phyloP scores from a whole-genome alignment of 2,329 filamentous ascomycete genomes.

The Thelonectria olida region DNA sequence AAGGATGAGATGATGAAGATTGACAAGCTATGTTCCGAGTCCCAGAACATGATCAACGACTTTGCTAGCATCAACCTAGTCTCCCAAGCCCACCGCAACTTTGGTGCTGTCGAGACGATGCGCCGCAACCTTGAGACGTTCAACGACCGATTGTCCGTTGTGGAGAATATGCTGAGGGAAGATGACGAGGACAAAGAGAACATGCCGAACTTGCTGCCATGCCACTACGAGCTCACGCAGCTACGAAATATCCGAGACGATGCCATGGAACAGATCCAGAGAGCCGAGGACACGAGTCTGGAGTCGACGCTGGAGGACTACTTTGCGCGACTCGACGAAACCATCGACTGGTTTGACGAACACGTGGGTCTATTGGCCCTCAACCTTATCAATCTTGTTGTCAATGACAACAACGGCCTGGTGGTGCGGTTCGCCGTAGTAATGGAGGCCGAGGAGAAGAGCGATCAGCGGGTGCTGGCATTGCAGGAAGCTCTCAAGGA shows the following conservation, averaged over 20 bases:
- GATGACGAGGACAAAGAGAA: constrained; percentile 88
- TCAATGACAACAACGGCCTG: constrained; percentile 85
- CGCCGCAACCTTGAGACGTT: constrained; percentile 90
- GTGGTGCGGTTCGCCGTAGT: constrained; percentile 92
- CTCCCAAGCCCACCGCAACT: constrained; percentile 95
- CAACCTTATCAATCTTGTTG: constrained; percentile 87
- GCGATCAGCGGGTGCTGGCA: constrained; percentile 89
- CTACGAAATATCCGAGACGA: constrained; percentile 94
- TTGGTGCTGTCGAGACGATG: constrained; percentile 93
- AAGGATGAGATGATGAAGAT: constrained; percentile 99
- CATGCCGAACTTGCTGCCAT: constrained; percentile 89
- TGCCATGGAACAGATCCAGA: constrained; percentile 94
- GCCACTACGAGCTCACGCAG: constrained; percentile 92
- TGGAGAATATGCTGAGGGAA: constrained; percentile 81
- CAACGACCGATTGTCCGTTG: constrained; percentile 75
- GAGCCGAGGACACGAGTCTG: constrained; percentile 76
- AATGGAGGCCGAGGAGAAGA: constrained; percentile 96
- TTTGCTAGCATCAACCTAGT: constrained; percentile 93
- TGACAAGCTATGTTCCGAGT: constrained; percentile 95
- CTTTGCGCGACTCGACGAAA: constrained; percentile 85
- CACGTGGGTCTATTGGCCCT: constrained; percentile 89
- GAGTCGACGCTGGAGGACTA: constrained; percentile 89
- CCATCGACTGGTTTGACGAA: constrained; percentile 95
- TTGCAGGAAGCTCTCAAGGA: constrained; percentile 95
- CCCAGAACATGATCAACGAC: constrained; percentile 96